Conservation (phyloP, 257 asterid species). For the Echites panduratus region DNA sequence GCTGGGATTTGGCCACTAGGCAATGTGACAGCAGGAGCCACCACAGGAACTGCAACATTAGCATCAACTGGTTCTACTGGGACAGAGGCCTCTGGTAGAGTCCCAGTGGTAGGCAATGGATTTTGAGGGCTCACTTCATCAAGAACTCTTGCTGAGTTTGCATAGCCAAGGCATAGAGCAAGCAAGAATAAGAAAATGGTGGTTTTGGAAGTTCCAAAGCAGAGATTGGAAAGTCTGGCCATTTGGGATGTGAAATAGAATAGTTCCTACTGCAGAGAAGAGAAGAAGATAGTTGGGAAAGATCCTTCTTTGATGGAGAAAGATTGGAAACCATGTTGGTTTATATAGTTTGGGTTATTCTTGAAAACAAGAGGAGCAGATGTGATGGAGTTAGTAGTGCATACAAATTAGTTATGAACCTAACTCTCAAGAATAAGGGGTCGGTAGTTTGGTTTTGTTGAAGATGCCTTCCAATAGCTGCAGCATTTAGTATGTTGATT, state of each 20-base stretch:
- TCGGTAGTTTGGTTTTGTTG: conserved; percentile 14
- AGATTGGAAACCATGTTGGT: conserved; percentile 16
- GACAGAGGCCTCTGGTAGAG: conserved; percentile 17
- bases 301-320: conserved; percentile 26
- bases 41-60: conserved; percentile 24
- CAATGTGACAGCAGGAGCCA: conserved; percentile 21
- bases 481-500: not conserved
- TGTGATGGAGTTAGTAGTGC: conserved; percentile 47
- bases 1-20: conserved; percentile 43
- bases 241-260: conserved; percentile 23
- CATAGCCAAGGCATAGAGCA: conserved; percentile 26
- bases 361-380: conserved; percentile 39
- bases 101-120: conserved; percentile 21
- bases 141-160: conserved; percentile 41
- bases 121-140: conserved; percentile 33
- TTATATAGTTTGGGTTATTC: conserved; percentile 25
- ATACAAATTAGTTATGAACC: conserved; percentile 10
- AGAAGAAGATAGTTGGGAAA: conserved; percentile 9
- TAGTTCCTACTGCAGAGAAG: conserved; percentile 1
- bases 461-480: not conserved
- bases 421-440: conserved; percentile 1
- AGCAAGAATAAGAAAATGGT: conserved; percentile 37
- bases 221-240: conserved; percentile 29
- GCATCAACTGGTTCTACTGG: conserved; percentile 23
- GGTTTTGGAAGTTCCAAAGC: conserved; percentile 18